Conservation (phyloP, 2,329 filamentous ascomycete genomes). For the Zymoseptoria tritici region DNA sequence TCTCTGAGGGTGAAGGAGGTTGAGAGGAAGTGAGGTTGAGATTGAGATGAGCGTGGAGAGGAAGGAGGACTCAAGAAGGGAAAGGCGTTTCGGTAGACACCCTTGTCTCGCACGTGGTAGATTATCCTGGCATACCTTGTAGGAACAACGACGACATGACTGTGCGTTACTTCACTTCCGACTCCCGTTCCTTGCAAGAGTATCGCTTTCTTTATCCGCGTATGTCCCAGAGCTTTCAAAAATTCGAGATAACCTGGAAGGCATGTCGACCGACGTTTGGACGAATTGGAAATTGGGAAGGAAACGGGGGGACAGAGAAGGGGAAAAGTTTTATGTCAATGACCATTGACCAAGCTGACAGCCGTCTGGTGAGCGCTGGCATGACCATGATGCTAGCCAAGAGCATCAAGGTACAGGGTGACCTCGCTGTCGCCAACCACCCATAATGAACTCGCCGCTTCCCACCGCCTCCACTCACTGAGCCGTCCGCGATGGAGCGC, state of each 20-base stretch:
- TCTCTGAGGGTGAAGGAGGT: neutral
- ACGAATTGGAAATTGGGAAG: too few species aligned
- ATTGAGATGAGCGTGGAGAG: neutral
- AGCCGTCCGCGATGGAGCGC: neutral
- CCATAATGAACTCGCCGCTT: neutral
- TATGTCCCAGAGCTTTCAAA: neutral
- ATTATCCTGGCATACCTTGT: neutral
- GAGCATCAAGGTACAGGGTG: too few species aligned
- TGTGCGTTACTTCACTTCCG: neutral
- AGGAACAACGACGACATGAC: neutral
- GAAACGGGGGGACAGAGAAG: too few species aligned
- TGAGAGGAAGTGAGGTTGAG: neutral
- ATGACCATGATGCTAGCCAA: too few species aligned
- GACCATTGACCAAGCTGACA: too few species aligned
- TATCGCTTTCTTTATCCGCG: neutral
- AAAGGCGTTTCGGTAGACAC: neutral
- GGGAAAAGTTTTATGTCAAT: too few species aligned
- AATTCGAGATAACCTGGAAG: too few species aligned
- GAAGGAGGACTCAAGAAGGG: neutral
- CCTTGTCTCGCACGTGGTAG: neutral
- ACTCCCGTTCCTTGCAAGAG: neutral
- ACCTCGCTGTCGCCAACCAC: too few species aligned
- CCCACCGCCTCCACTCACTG: neutral
- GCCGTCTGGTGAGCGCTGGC: too few species aligned
- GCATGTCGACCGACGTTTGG: too few species aligned